Evolutionary conservation across 768 basidiomycete species (phyloP), one percentile per base, ranked within the genome.

Genomic region (Collybia mongolica): DNA sequence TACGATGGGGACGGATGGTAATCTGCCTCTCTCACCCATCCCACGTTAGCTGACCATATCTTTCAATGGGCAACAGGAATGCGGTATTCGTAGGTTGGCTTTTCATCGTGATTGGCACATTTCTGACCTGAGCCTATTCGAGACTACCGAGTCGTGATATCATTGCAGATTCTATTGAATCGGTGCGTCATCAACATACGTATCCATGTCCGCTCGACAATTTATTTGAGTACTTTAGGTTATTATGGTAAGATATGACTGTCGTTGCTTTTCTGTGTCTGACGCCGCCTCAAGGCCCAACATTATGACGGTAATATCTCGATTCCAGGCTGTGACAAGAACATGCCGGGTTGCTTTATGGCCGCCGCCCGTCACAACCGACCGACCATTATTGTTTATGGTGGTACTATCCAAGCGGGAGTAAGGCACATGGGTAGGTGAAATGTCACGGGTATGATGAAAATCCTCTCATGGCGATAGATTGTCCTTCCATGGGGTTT

Each of bases 291-390:
- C 5, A 48, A 88, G 89, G 89, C 90, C 18, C 91, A 93, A 72
- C 83, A 91, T 60, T 93, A 93, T 58, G 92, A 94, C 53, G 91
- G 82, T 11, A 91, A 92, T 60, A 90, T 93, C 57, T 82, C 88
- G 5, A 77, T 93, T 46, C 92, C 92, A 15, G 90, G 91, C 49
- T 93, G 91, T 56, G 91, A 93, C 68, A 93, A 93, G 72, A 93
- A 93, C 62, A 93, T 93, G 92, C 91, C 91, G 7, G 92, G 90
- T 15, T 89, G 86, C 62, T 75, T 92, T 49, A 90, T 94, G 62
- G 92, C 92, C 14, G 91, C 91, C 1, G 87, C 74, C 35, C 83
- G 92, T 45, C 87, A 92, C 70, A 93, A 94, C 62, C 80, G 91
- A 5, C 92, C 92, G 1, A 93, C 92, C 1, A 82, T 94, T 60